Conservation (phyloP, 129 eudicot species). For the Pseudognaphalium luteoalbum region DNA sequence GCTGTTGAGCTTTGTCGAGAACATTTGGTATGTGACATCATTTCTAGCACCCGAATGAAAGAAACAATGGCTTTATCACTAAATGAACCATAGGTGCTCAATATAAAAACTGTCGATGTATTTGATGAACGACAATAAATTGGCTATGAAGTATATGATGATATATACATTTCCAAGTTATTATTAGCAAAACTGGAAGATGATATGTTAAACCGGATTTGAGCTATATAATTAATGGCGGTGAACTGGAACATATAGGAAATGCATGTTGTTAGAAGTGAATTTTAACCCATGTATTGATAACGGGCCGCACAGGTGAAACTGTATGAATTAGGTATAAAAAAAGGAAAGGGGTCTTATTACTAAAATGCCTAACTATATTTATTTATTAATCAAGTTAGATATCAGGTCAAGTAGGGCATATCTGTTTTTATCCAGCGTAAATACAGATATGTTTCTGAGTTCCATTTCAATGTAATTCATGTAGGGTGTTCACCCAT, state of each 20-base stretch:
- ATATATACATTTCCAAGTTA: background rate
- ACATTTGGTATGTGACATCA: constrained; percentile 60
- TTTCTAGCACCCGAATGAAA: background rate
- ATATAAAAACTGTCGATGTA: background rate
- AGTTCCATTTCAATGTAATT: constrained; percentile 10
- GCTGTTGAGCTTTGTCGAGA: constrained; percentile 94
- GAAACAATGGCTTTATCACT: background rate
- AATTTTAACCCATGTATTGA: background rate
- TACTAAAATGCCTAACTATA: background rate
- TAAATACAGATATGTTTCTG: constrained; percentile 5
- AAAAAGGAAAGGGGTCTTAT: background rate
- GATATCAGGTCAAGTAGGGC: background rate
- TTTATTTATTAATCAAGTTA: background rate
- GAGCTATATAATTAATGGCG: background rate
- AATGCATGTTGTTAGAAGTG: background rate
- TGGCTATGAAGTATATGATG: background rate
- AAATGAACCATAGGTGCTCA: background rate
- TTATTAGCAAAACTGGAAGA: background rate
- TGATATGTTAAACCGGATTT: background rate
- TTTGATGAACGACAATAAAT: background rate
- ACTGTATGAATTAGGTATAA: background rate
- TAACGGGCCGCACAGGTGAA: background rate
- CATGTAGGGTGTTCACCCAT: constrained; percentile 91
- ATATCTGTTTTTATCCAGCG: background rate
- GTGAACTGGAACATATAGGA: background rate